Evolutionary conservation across 805 yeast species (phyloP), one percentile per base, ranked within the genome.

Genomic region (Spathaspora sp.): DNA sequence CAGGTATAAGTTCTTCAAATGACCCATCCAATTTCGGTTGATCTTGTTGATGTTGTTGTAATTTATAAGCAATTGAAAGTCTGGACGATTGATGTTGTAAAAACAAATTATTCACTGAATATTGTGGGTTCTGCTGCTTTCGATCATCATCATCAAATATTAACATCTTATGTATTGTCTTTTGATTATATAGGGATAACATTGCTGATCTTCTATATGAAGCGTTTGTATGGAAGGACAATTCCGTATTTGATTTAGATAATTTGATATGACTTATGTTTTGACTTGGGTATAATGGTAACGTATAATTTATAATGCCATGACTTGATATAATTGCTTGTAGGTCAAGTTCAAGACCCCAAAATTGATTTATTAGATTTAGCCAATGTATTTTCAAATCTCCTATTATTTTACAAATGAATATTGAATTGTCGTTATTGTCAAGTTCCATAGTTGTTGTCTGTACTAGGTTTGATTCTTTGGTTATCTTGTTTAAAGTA

Each of bases 331-430:
- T 46, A 32, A 62, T 51, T 38, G 57, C 54, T n/a, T 55, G 58
- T n/a, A 65, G 28, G 44, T 62, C 65, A 29, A 67, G 52, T 18
- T 23, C 44, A 2, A 64, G 46, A 23, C 54, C 55, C 68, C 72
- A 72, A 48, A 73, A 72, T 51, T 72, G 69, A 42, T 58, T 59
- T 19, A 67, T 47, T 32, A 66, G 59, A 29, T 63, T 55, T 31
- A 73, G 48, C 77, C 78, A 74, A 60, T 74, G 78, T 20, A 62
- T 66, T 52, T 74, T 74, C 56, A 74, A 64, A 56, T 74, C 78
- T 32, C 60, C 52, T 42, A 74, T 39, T 44, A 74, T 69, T 53
- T 72, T 73, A 49, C 49, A 56, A 53, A 73, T 77, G 46, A 69
- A 73, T 11, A 65, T 52, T 23, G 55, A 35, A 18, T 52, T n/a